Conservation (phyloP, 2,329 filamentous ascomycete species). For the Shiraia sp. region DNA sequence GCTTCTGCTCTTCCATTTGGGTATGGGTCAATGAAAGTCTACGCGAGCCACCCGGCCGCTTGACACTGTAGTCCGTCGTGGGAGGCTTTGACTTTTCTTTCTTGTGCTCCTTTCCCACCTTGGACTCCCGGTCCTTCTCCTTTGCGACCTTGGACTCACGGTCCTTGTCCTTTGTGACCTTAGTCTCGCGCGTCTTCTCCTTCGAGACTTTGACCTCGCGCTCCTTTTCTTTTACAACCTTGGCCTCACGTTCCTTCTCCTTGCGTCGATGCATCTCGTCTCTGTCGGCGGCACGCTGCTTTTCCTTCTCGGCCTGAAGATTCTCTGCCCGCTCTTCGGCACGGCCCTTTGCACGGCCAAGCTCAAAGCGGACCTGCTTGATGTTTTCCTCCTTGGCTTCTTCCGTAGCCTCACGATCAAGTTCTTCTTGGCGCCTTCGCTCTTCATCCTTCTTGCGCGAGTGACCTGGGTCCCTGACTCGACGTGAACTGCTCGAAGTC, state of each 20-base stretch:
- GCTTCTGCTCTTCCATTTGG: conserved; percentile 17
- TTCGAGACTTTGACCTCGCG: too few species aligned
- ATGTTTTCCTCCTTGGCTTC: conserved; percentile 19
- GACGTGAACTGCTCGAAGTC: conserved; percentile 26
- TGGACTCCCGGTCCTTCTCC: too few species aligned
- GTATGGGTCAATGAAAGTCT: conserved; percentile 23
- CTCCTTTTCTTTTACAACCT: too few species aligned
- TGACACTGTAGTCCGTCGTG: conserved; percentile 15
- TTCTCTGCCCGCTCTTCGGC: conserved; percentile 25
- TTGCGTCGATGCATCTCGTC: conserved; percentile 5
- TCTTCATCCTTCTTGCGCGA: conserved; percentile 24
- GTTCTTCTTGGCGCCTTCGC: conserved; percentile 27
- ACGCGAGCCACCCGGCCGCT: conserved; percentile 18
- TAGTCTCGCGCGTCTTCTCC: too few species aligned
- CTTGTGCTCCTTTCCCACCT: conserved; percentile 21
- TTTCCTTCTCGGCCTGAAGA: conserved; percentile 24
- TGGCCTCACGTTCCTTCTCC: conserved; percentile 7
- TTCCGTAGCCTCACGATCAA: conserved; percentile 21
- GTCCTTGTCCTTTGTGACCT: too few species aligned
- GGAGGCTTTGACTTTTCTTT: conserved; percentile 23
- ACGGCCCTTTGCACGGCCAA: conserved; percentile 25
- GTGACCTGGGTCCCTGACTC: conserved; percentile 23
- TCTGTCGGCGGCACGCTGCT: conserved; percentile 16
- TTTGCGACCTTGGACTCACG: too few species aligned
- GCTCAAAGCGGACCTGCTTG: conserved; percentile 34